A percentile compares a stretch with the other conserved stretches of the same genome.
Conservation (phyloP, 306 rosid genomes). For the Dryas drummondii region DNA sequence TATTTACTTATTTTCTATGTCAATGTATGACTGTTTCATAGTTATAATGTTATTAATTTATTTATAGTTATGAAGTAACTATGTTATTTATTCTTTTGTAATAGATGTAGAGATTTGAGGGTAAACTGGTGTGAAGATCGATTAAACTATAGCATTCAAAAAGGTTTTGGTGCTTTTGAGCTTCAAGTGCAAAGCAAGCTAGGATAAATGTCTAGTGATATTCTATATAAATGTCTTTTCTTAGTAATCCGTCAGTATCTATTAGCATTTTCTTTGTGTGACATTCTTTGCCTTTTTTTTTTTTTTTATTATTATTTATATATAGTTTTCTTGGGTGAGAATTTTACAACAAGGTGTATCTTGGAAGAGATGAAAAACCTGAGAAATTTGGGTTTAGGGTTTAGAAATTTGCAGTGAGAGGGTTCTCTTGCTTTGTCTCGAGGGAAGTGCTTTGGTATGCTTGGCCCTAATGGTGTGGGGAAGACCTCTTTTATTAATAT, state of each 20-base stretch:
- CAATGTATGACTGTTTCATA: no score
- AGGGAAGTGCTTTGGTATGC: constrained; percentile 97
- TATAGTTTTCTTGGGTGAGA: no score
- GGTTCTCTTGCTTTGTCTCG: constrained; percentile 84
- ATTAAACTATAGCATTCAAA: constrained; percentile 80
- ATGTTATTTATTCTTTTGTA: no score
- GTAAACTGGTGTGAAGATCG: constrained; percentile 89
- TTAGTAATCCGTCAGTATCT: no score
- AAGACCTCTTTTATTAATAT: constrained; percentile 92
- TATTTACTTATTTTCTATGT: no score
- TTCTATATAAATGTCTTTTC: no score
- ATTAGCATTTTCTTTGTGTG: no score
- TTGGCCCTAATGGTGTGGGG: constrained; percentile 97
- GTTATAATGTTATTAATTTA: no score
- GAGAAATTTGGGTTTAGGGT: constrained; percentile 67
- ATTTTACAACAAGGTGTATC: constrained; percentile 59
- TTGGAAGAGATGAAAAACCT: constrained; percentile 84
- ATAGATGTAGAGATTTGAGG: constrained; percentile 79
- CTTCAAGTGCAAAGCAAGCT: constrained; percentile 91
- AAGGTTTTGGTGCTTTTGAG: constrained; percentile 87
- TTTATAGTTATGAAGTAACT: no score
- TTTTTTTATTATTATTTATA: no score
- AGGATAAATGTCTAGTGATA: constrained; percentile 31
- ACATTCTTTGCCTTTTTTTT: no score
- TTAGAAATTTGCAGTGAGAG: constrained; percentile 77